Evolutionary conservation across 768 basidiomycete genomes (phyloP), one percentile per base, ranked within the genome.

Genomic region (Clavaria fumosa): DNA sequence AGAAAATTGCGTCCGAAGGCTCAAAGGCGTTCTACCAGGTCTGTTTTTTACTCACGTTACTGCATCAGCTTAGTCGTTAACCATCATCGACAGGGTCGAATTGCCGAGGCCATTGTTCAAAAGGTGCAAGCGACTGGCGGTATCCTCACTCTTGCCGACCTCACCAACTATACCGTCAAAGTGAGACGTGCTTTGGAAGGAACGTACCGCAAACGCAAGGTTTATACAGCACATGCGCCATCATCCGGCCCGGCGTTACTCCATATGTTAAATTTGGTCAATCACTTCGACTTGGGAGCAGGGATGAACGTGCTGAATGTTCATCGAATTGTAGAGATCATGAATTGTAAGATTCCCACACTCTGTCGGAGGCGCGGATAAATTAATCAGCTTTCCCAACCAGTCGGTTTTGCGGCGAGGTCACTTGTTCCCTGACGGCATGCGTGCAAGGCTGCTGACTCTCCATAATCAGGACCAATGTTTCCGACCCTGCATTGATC

Each of bases 251-350:
- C 34, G 65, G 84, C 83, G n/a, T 60, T 97, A 28, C 59, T 95
- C 27, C 81, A 88, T 51, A 81, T 96, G 68, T 61, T 97, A n/a
- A 95, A 96, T 51, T 53, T 90, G 14, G 59, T 93, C 32, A 90
- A 95, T 51, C 64, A 68, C n/a, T 96, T 70, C 49, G 55, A 70
- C 23, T 45, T 66, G 12, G 58, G 21, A 4, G 35, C 60, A 18
- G 72, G 72, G 31, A 55, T 63, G 44, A 75, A 66, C n/a, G 63
- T 66, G 1, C 52, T 86, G 11, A 81, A 75, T 45, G 63, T 71
- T 2, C 95, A 97, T 53, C 67, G 90, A 32, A 52, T 84, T 4
- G 63, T 96, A 10, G 95, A 97, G 56, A 70, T 72, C 0, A 64
- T 88, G 52, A 95, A 96, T 52, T 95, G 44, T 42, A 31, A 31